Evolutionary conservation across 1,284 basidiomycete species (phyloP), one percentile per base, ranked within the genome.

Genomic region (Dichomitus squalens): DNA sequence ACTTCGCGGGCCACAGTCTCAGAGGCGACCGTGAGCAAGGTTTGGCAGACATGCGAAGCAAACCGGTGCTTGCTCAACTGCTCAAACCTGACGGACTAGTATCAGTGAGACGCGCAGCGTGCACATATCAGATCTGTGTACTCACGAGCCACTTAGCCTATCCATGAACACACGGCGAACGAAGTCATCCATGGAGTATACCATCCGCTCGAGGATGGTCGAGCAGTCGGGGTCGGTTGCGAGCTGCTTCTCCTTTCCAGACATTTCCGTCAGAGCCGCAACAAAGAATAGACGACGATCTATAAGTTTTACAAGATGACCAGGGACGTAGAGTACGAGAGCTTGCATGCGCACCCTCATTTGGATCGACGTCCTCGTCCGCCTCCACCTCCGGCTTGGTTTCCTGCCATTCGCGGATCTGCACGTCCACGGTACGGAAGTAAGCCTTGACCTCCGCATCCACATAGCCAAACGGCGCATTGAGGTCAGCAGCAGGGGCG

Each of bases 101-200:
- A 44, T 67, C 53, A 67, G 63, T 57, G 59, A 68, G 64, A 60
- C 50, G 53, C 57, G 58, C 60, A 40, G 47, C 9, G n/a, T 44
- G 48, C 9, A 9, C 12, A 11, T 52, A 21, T 46, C 21, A 43
- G 20, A 14, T 11, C 43, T 7, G 16, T 53, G 29, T 41, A 86
- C 90, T 85, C 75, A 95, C 88, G 90, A 92, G 69, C 92, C 94
- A 55, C 83, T 83, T 61, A 98, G 75, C 57, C 87, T 85, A 71
- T 96, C 95, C 57, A 92, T 76, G 64, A 97, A 89, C 2, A 96
- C 93, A 55, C 95, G 82, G 51, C 92, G 80, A 16, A 92, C 90
- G 75, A 95, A 95, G 73, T 97, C 95, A 70, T 96, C 94, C 88
- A 98, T 94, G 1, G 93, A 95, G 68, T 95, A 84, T 14, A 87